Conservation (phyloP, 1,284 basidiomycete genomes). For the Ganoderma resinaceum region DNA sequence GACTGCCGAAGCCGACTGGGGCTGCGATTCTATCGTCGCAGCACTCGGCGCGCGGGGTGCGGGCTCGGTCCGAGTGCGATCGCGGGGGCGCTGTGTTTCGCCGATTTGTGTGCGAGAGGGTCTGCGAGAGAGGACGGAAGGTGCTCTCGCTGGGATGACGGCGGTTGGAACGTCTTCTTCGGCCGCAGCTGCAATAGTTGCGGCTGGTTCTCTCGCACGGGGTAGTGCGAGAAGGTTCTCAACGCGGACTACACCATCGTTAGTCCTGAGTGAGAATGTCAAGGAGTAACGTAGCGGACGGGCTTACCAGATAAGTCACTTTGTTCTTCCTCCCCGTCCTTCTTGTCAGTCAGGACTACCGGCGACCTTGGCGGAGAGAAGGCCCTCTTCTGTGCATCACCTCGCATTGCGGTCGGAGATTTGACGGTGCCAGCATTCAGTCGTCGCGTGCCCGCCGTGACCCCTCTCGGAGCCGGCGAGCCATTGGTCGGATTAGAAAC, state of each 20-base stretch:
- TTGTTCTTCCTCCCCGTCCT: conserved; percentile 14
- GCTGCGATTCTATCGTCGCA: neutral
- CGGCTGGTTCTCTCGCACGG: conserved; percentile 29
- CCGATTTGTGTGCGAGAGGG: conserved; percentile 22
- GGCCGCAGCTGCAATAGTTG: neutral
- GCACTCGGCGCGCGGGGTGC: conserved; percentile 6
- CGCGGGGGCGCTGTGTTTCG: conserved; percentile 12
- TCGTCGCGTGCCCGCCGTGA: conserved; percentile 14
- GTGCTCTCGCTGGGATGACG: conserved; percentile 22
- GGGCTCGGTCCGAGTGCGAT: conserved; percentile 20
- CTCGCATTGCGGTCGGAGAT: conserved; percentile 20
- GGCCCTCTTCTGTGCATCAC: conserved; percentile 23
- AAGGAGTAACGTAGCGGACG: neutral
- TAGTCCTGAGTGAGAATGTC: neutral
- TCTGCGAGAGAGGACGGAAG: conserved; percentile 25
- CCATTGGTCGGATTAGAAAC: conserved; percentile 18
- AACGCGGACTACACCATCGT: conserved; percentile 29
- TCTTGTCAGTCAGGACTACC: conserved; percentile 15
- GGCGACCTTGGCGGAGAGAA: conserved; percentile 36
- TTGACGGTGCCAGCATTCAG: conserved; percentile 8
- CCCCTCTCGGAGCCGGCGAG: conserved; percentile 14
- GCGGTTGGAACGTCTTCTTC: conserved; percentile 9
- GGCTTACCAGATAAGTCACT: conserved; percentile 34
- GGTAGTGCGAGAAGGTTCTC: conserved; percentile 36
- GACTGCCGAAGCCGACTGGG: conserved; percentile 29